Base-by-base conservation (phyloP, 805 yeast species). In the Yarrowia phangngaensis region DNA sequence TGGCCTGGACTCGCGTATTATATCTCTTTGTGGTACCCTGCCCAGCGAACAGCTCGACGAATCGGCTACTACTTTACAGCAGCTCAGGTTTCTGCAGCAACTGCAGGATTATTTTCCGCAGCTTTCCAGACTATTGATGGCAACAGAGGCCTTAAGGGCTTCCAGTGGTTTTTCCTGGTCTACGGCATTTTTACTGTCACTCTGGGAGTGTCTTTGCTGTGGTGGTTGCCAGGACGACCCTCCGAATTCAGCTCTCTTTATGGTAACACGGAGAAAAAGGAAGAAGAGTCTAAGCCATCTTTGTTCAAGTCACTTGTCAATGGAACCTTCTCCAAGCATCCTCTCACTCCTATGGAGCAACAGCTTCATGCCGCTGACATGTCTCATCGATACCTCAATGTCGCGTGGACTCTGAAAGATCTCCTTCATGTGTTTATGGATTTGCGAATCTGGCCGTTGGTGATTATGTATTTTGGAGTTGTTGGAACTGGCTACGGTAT, bases 1-100 rank as follows among this genome's bases (percentile, higher is more conserved):
- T 85, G 95, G 95, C 95, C 95, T 1, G 95, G 94, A 8, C 71
- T 86, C 82, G 78, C 87, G 16, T 86, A 85, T 65, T 86, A 86
- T 59, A 71, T 86, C 32, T 77, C 89, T 0, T 67, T 85, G 57
- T 86, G 94, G 90, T 86, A 86, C 60, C 95, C 95, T 2, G 75
- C 80, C 46, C 79, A 82, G 36, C 70, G 92, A 52, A 75, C 79
- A 56, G 84, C 94, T 2, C 74, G 76, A 54, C 71, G 95, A 60
- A 82, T 86, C 54, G 95, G 95, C 2, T 86, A 82, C 66, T 86
- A 86, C 64, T 86, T 82, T 64, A 86, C 95, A 1, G 95, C 95
- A 15, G 94, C 95, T 1, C 95, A 86, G 65, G 63, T 86, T n/a
- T 79, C 89, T 34, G 89, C 95, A 1, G 79, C 95, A n/a, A 90